A percentile compares a stretch with the other conserved stretches of the same genome.
These are phyloP conservation scores for Escallonia rubra DNA, from an alignment of 129 eudicot species.

Conservation along the genomic window DNA sequence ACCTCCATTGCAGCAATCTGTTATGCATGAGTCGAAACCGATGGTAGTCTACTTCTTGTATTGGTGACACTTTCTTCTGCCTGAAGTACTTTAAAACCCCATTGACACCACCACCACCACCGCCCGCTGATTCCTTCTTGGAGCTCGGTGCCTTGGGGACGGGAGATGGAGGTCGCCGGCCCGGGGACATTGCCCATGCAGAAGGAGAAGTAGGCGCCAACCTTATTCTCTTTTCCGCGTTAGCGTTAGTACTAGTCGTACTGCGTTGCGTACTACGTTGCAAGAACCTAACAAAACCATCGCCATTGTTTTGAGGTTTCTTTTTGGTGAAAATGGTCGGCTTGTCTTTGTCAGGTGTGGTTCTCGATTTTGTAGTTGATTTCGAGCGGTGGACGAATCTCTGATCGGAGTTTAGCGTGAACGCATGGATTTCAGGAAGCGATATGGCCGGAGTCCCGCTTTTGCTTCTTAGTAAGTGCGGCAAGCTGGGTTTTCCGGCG, in stretches of 20 bases:
- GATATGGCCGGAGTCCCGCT: conserved; percentile 15
- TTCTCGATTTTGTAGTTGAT: conserved; percentile 18
- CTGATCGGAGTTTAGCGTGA: neutral
- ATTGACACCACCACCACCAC: conserved; percentile 36
- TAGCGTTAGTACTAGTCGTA: conserved; percentile 2
- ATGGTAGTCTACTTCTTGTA: conserved; percentile 37
- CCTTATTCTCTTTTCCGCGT: conserved; percentile 21
- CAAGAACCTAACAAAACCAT: conserved; percentile 14
- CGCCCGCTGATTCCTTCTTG: conserved; percentile 19
- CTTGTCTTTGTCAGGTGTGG: neutral
- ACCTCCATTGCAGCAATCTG: conserved; percentile 78
- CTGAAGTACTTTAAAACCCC: conserved; percentile 68
- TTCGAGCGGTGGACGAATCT: neutral
- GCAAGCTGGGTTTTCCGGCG: conserved; percentile 4
- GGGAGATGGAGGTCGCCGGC: conserved; percentile 25
- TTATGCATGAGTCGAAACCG: conserved; percentile 35
- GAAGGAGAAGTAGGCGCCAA: conserved; percentile 57
- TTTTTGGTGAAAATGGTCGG: conserved; percentile 4
- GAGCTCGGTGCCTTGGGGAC: conserved; percentile 43
- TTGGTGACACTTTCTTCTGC: conserved; percentile 44
- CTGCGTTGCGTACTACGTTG: conserved; percentile 22
- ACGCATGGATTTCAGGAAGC: neutral
- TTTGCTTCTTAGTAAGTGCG: conserved; percentile 23
- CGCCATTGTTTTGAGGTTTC: neutral
- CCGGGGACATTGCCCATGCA: conserved; percentile 75